Conservation (phyloP, 805 yeast genomes). For the Candida silvicultrix region DNA sequence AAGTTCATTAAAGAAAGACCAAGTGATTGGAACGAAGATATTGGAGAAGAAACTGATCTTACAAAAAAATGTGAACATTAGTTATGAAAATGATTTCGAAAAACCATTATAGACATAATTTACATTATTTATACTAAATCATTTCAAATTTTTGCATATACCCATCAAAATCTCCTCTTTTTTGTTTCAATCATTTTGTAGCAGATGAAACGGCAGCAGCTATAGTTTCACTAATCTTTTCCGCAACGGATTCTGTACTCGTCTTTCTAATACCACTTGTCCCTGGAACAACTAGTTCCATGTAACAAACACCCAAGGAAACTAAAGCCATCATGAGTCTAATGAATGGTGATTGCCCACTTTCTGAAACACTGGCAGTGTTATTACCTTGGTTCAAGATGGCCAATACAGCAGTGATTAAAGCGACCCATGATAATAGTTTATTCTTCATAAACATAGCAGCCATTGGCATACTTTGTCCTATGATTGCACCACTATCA, state of each 20-base stretch:
- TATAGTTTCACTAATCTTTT: slow-evolving; percentile 14
- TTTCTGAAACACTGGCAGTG: slow-evolving; percentile 23
- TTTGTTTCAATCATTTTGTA: not conserved
- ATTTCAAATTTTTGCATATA: not conserved
- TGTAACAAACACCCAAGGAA: slow-evolving; percentile 46
- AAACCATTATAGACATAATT: not conserved
- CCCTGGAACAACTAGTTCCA: slow-evolving; percentile 32
- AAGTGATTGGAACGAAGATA: slow-evolving; percentile 77
- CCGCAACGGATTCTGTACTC: slow-evolving; percentile 17
- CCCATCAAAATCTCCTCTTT: not conserved
- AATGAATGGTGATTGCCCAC: slow-evolving; percentile 31
- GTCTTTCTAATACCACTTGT: slow-evolving; percentile 24
- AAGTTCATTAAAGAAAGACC: slow-evolving; percentile 75
- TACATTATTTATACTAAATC: not conserved
- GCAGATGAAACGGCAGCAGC: slow-evolving; percentile 11
- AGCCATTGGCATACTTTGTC: slow-evolving; percentile 61
- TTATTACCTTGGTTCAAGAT: slow-evolving; percentile 19
- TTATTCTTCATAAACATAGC: slow-evolving; percentile 57
- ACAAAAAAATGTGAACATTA: not conserved
- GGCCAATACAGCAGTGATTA: slow-evolving; percentile 43
- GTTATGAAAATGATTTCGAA: not conserved
- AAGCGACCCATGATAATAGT: slow-evolving; percentile 47
- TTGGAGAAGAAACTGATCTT: slow-evolving; percentile 41
- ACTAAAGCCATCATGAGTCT: slow-evolving; percentile 32
- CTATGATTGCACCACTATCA: slow-evolving; percentile 39